A percentile compares a stretch with the other conserved stretches of the same genome.
These are phyloP conservation scores for Xylariaceae sp. DNA, from an alignment of 2,329 filamentous ascomycete genomes.

Conservation along the genomic window DNA sequence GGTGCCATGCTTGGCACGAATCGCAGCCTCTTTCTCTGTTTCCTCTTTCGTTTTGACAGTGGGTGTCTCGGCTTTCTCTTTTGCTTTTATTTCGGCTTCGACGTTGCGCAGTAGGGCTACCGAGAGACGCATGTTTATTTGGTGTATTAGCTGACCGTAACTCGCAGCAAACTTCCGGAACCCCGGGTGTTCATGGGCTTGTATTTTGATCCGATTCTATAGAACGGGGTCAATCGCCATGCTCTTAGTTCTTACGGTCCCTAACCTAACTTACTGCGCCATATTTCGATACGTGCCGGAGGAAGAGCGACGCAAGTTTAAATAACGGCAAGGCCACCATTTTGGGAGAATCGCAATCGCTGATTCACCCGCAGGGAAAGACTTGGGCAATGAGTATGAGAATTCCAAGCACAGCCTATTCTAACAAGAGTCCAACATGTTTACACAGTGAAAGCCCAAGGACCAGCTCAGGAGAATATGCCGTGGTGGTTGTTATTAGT, in stretches of 20 bases:
- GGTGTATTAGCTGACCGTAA: conserved; percentile 70
- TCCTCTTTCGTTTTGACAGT: conserved; percentile 72
- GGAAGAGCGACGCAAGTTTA: conserved; percentile 69
- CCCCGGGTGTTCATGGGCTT: conserved; percentile 68
- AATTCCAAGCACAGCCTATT: no score
- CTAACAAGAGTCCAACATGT: conserved; percentile 2
- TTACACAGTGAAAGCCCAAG: conserved; percentile 9
- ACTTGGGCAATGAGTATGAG: no score
- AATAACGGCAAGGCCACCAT: conserved; percentile 73
- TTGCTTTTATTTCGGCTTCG: conserved; percentile 63
- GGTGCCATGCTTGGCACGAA: conserved; percentile 50
- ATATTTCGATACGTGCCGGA: conserved; percentile 73
- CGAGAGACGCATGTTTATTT: conserved; percentile 70
- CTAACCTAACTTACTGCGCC: conserved; percentile 61
- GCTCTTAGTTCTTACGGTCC: not conserved
- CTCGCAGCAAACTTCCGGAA: conserved; percentile 67
- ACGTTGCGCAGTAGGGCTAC: conserved; percentile 65
- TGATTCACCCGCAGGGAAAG: not conserved
- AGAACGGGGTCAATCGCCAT: conserved; percentile 16
- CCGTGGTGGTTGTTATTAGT: not conserved
- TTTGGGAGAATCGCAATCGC: conserved; percentile 20
- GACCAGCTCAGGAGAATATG: conserved; percentile 2
- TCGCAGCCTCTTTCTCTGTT: conserved; percentile 59
- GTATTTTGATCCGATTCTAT: conserved; percentile 70
- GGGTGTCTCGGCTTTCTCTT: conserved; percentile 67